Base-by-base conservation (phyloP, 2,329 filamentous ascomycete species). In the Fusarium continuum region DNA sequence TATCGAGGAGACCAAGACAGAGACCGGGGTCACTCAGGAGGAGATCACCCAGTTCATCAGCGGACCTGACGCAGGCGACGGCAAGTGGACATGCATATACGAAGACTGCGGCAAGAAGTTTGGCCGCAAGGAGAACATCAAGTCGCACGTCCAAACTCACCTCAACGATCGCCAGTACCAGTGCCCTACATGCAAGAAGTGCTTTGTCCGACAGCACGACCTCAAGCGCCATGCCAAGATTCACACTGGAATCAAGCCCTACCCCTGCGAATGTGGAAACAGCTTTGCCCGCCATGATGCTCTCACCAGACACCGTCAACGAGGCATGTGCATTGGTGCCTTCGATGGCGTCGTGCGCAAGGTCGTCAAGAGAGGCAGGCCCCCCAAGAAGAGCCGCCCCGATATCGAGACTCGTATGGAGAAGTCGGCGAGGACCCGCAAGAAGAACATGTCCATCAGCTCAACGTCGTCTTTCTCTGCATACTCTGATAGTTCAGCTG, bases 61-160 rank as follows among this genome's bases (percentile, higher is more conserved):
- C 43, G 90, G 89, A 2, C 91, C 91, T 0, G 90, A 92, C 68
- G 80, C 87, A 4, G 74, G 76, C n/a, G 90, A 93, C 68, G 88
- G 89, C 68, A 93, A 92, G 76, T 95, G 90, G 89, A 81, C 88
- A 7, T 95, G 91, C 73, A 77, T 86, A n/a, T 93, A 80, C 54
- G 83, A 92, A 8, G 88, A 88, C 23, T 99, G 95, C 77, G 86
- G 88, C 68, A 96, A 97, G 77, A 87, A 88, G 48, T 98, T 99
- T 74, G 94, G 93, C n/a, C 88, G 95, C 69, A 96, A 97, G 76
- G 95, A 99, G 77, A 98, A 99, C 78, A 97, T 98, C 81, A 96
- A 97, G 75, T 96, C 93, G 1, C 95, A 99, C 75, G 92, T 99
- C 13, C 95, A 99, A 78, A 99, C 95, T 4, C 95, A 99, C 77